Evolutionary conservation across 331 rosid genomes (phyloP).

Genomic region (Rhamnella rubrinervis): DNA sequence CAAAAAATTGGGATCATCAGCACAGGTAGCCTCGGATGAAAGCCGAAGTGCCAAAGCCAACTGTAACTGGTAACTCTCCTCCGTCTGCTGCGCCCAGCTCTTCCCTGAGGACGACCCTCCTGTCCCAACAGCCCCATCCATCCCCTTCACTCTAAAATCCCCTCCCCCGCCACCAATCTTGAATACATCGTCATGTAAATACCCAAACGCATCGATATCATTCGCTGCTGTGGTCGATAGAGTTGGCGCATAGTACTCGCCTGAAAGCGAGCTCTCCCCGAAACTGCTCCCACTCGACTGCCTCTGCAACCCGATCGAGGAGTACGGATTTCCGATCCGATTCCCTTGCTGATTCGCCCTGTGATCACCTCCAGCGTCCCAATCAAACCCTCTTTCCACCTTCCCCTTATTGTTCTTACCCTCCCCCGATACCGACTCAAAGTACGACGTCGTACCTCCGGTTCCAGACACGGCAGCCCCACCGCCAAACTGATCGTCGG

Average conservation of each 20-base stretch:
- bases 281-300: constrained; percentile 98
- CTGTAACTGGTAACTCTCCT: constrained; percentile 98
- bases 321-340: constrained; percentile 73
- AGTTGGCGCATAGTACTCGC: constrained; percentile 80
- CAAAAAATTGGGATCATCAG: constrained; percentile 91
- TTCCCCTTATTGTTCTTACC: constrained; percentile 51
- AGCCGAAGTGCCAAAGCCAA: constrained; percentile 82
- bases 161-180: constrained; percentile 41
- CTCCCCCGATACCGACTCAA: constrained; percentile 61
- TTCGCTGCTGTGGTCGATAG: constrained; percentile 57
- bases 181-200: constrained; percentile 54
- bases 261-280: constrained; percentile 91
- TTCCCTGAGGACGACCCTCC: constrained; percentile 59
- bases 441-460: constrained; percentile 43
- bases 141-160: constrained; percentile 46
- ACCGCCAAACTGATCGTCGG: constrained; percentile 62
- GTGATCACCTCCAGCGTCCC: constrained; percentile 72
- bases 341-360: constrained; percentile 53
- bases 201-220: constrained; percentile 73
- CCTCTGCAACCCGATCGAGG: constrained; percentile 78
- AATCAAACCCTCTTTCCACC: constrained; percentile 61
- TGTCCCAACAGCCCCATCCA: constrained; percentile 36
- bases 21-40: constrained; percentile 83
- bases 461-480: constrained; percentile 24
- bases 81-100: constrained; percentile 99